Evolutionary conservation across 2,329 filamentous ascomycete species (phyloP), one percentile per base, ranked within the genome.

Genomic region (Microdochium trichocladiopsis): DNA sequence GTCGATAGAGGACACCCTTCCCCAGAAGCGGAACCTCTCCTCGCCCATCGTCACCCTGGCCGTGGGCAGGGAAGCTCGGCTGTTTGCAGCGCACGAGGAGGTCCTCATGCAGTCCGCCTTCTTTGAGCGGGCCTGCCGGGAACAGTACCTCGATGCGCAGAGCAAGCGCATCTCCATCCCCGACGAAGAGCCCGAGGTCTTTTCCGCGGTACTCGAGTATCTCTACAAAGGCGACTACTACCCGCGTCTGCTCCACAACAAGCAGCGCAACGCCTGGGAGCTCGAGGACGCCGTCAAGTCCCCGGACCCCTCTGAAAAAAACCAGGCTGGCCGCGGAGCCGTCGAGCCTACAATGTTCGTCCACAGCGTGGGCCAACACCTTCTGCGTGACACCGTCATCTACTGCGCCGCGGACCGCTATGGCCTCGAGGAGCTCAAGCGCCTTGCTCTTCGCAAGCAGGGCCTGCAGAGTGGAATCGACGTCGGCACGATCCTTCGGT

Each of bases 151-250:
- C 70, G 86, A 88, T 67, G 79, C 73, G 75, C 83, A 79, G 84
- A 88, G 76, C 82, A 89, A 83, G 83, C 90, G 82, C 71, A 86
- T 82, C 77, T 88, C 77, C 77, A 87, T 81, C 65, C 77, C 77
- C 58, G 77, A 82, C 64, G 87, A 88, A 79, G 90, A 95, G 76
- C 90, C 92, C 61, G 91, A 95, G 77, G 82, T 95, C 70, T 89
- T 96, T 72, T 95, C 90, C 69, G 92, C 88, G 65, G 79, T 96
- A 64, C 90, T 96, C 75, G 92, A 96, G 77, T 96, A 92, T 71
- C 84, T 96, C 60, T 96, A 96, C 86, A 95, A 95, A 78, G 90
- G 89, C 60, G 91, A 95, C 79, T 96, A 95, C 75, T 94, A 88
- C 71, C 92, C 92, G 52, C 88, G 90, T 70, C 79, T 96, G 74